Base-by-base conservation (phyloP, 768 basidiomycete species). In the Cantharellus anzutake region DNA sequence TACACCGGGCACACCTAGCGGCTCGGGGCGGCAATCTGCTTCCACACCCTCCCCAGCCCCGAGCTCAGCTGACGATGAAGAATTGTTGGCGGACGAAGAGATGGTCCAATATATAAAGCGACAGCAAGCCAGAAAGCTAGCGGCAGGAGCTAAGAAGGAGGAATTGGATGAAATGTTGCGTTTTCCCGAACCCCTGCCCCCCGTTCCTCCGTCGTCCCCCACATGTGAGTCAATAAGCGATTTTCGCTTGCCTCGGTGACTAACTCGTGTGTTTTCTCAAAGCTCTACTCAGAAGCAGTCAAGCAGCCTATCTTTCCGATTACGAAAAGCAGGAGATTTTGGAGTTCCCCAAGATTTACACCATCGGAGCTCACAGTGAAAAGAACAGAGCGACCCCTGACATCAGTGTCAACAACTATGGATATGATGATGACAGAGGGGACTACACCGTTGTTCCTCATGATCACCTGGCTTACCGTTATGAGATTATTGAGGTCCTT, bases 341-440 rank as follows among this genome's bases (percentile, higher is more conserved):
- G 58, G 92, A 97, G 62, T 91, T 82, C 70, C 79, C 84, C 5
- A 74, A 78, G 5, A 81, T 97, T 39, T 97, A 90, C 70, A 94
- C 73, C 67, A 73, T 85, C 58, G 93, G 92, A 38, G 78, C 80
- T 3, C 76, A 78, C 60, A 86, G 84, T 67, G 81, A 80, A 67
- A 97, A 97, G 76, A 91, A 90, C 67, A 76, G 73, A 61, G 89
- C 91, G 0, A 80, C 80, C 35, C 73, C 76, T 4, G 84, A 89
- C 58, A 77, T 79, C 63, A 70, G 84, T 3, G 76, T 79, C 20
- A 91, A 92, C 70, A 99, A 99, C 70, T 80, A 85, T 67, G 87
- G 96, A 38, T 99, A 93, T 65, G 96, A 99, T 68, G 96, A 99
- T 68, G 96, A 99, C 38, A 84, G 96, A 40, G 96, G 96, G 41